phyloP scores from a whole-genome alignment of 371 early-diverging fungal genomes.

The Mycotypha africana region DNA sequence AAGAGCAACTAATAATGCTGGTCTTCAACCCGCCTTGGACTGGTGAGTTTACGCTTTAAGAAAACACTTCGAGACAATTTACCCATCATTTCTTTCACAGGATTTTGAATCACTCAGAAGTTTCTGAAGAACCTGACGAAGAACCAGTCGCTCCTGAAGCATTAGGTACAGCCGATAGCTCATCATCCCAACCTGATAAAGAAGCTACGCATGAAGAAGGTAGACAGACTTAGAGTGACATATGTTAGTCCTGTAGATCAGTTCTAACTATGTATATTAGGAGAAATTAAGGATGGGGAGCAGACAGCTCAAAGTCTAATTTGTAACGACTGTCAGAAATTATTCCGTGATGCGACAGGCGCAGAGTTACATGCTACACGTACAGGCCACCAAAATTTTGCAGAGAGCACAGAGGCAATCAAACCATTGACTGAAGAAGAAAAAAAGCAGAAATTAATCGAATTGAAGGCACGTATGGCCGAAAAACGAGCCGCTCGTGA shows the following conservation, averaged over 20 bases:
- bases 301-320: conserved; percentile 71
- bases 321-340: conserved; percentile 85
- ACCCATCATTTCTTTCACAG: conserved; percentile 24
- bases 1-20: conserved; percentile 75
- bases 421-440: conserved; percentile 87
- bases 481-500: conserved; percentile 65
- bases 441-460: conserved; percentile 70
- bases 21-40: conserved; percentile 87
- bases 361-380: conserved; percentile 83
- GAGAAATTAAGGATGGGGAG: conserved; percentile 65
- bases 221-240: too few relatives aligned
- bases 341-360: conserved; percentile 73
- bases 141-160: conserved; percentile 25
- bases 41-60: conserved; percentile 48
- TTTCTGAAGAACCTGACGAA: conserved; percentile 62
- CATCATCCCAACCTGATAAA: conserved; percentile 3
- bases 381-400: conserved; percentile 82
- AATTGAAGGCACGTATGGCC: conserved; percentile 68
- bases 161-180: conserved; percentile 21
- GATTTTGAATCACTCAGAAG: conserved; percentile 73
- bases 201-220: too few relatives aligned
- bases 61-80: too few relatives aligned
- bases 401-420: conserved; percentile 78
- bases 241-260: too few relatives aligned
- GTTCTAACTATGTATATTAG: too few relatives aligned